Evolutionary conservation across 2,329 filamentous ascomycete species (phyloP), one percentile per base, ranked within the genome.

Genomic region (Exophiala sp.): DNA sequence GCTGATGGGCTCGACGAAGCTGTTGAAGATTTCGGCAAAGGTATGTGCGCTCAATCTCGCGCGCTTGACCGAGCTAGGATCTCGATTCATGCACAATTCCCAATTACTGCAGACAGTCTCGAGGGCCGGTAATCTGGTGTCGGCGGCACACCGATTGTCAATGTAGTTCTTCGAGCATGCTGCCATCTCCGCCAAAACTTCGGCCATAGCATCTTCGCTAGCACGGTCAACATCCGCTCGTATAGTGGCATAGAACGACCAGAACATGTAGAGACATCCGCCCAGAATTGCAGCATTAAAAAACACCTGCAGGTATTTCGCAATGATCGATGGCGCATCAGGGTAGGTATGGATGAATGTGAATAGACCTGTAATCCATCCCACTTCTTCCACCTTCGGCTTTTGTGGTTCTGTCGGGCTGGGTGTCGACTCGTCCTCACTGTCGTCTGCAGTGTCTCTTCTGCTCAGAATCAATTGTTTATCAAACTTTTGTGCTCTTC

Each of bases 1-100:
- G 60, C 87, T 90, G 70, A 97, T 91, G 5, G 89, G 85, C 64
- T 95, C 90, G 3, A 95, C 86, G 69, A 97, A 96, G 65, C 87
- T 87, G 68, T 97, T 96, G 71, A 97, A 86, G 38, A 99, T 95
- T 66, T 90, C 84, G 1, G 92, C 92, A 67, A 96, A 88, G 21
- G 91, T 94, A 66, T 89, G 87, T 4, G 90, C 91, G 14, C 87
- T 89, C 36, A 96, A 84, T 65, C 86, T 87, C 39, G 92, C 87
- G 35, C 86, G 80, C 62, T 89, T 91, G 52, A 96, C 84, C 52
- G 84, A 83, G 41, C 85, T 79, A 0, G 91, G 86, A 65, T 96
- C 89, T 61, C 86, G 83, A 61, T 86, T 84, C 89, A 96, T 96
- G 72, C 94, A 97, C 32, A 83, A 77, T 60, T 87, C 84, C 92